A percentile compares a stretch with the other conserved stretches of the same genome.
These are phyloP conservation scores for Porogramme epimiltina DNA, from an alignment of 1,284 basidiomycete species.

Conservation along the genomic window DNA sequence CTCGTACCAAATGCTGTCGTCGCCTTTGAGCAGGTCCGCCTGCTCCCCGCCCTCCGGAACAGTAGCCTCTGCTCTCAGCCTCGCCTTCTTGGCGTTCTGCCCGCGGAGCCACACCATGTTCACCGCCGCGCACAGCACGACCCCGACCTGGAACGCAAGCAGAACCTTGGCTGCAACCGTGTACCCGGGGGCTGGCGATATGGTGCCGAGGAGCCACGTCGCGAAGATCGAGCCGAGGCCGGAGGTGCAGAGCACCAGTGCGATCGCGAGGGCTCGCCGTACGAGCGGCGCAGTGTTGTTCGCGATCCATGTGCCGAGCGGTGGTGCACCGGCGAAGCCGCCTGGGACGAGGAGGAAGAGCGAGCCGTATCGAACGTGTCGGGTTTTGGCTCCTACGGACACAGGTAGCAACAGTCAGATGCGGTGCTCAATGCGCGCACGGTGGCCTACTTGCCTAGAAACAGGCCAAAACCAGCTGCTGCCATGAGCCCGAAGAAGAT, in stretches of 20 bases:
- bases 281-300: conserved; percentile 66
- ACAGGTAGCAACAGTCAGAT: too few relatives aligned
- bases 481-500: conserved; percentile 50
- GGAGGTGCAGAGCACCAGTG: conserved; percentile 63
- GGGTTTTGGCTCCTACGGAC: too few relatives aligned
- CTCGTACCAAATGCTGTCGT: conserved; percentile 1
- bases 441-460: conserved; percentile 49
- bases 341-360: conserved; percentile 70
- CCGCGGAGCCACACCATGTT: conserved; percentile 3
- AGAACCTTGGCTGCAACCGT: conserved; percentile 7
- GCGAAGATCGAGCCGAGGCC: conserved; percentile 66
- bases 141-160: conserved; percentile 18
- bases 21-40: background rate
- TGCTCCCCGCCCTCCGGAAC: background rate
- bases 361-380: conserved; percentile 62
- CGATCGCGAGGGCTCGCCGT: conserved; percentile 44
- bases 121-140: conserved; percentile 6
- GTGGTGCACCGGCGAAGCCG: conserved; percentile 70
- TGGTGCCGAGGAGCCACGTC: conserved; percentile 41
- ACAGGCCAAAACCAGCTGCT: conserved; percentile 39
- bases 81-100: background rate
- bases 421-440: too few relatives aligned
- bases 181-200: conserved; percentile 18
- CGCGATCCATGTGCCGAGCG: conserved; percentile 69
- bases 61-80: background rate